Conservation (phyloP, 805 yeast genomes). For the Yamadazyma sp. region DNA sequence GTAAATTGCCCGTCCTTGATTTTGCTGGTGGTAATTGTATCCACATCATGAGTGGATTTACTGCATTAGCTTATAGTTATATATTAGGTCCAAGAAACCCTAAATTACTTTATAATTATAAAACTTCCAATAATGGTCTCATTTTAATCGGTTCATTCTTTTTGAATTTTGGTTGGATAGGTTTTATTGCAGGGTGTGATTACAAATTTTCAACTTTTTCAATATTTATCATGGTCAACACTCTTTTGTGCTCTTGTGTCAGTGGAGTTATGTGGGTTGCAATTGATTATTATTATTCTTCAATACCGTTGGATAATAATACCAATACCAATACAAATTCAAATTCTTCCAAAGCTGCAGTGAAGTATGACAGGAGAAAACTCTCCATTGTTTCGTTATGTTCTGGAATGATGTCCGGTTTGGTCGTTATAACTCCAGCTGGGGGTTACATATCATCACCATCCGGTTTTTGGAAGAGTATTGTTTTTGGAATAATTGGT, state of each 20-base stretch:
- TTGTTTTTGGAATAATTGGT: conserved; percentile 39
- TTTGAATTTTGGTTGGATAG: conserved; percentile 39
- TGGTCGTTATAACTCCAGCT: conserved; percentile 42
- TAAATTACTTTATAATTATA: conserved; percentile 32
- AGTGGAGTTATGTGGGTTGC: conserved; percentile 36
- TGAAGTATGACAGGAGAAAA: conserved; percentile 22
- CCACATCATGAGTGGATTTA: conserved; percentile 46
- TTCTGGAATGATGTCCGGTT: conserved; percentile 40
- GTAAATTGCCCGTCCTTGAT: conserved; percentile 36
- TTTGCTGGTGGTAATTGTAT: conserved; percentile 46
- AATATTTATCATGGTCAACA: conserved; percentile 29
- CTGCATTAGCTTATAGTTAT: conserved; percentile 41
- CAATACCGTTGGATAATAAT: conserved; percentile 31
- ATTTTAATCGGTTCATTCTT: conserved; percentile 33
- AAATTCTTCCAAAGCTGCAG: neutral
- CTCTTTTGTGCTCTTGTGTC: conserved; percentile 30
- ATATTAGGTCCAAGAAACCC: conserved; percentile 42
- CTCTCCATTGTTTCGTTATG: conserved; percentile 37
- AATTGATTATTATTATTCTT: conserved; percentile 38
- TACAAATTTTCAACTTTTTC: conserved; percentile 33
- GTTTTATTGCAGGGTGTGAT: conserved; percentile 43
- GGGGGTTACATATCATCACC: conserved; percentile 39
- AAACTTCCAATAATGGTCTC: conserved; percentile 32
- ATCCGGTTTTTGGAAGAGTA: conserved; percentile 37
- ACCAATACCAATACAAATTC: conserved; percentile 13